Conservation (phyloP, 345 rosid genomes). For the Salix koriyanagi region DNA sequence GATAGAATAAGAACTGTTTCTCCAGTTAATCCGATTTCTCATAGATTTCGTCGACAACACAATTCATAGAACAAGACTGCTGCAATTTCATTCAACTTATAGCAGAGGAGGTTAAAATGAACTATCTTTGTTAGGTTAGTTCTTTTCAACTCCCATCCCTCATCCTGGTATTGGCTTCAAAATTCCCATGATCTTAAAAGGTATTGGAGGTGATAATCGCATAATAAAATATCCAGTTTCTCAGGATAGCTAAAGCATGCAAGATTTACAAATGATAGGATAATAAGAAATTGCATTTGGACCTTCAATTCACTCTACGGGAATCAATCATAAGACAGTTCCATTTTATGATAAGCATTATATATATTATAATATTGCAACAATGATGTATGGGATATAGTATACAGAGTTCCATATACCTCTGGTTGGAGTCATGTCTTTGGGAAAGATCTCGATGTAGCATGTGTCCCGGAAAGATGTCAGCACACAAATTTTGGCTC, state of each 20-base stretch:
- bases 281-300: background rate
- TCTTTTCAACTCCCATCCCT: background rate
- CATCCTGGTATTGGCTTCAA: background rate
- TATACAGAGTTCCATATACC: conserved; percentile 36
- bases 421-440: conserved; percentile 55
- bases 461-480: conserved; percentile 88
- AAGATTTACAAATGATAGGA: background rate
- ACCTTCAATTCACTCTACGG: background rate
- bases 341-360: background rate
- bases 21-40: no score
- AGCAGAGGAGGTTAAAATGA: background rate
- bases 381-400: background rate
- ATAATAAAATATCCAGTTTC: background rate
- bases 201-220: background rate
- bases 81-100: no score
- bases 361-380: background rate
- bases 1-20: no score
- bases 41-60: no score
- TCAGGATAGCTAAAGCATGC: background rate
- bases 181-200: background rate
- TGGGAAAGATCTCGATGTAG: conserved; percentile 80
- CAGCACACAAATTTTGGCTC: conserved; percentile 68
- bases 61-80: no score
- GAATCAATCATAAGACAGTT: background rate
- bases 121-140: background rate